Conservation (phyloP, 208 protist species). For the Trypanosoma boissoni region DNA sequence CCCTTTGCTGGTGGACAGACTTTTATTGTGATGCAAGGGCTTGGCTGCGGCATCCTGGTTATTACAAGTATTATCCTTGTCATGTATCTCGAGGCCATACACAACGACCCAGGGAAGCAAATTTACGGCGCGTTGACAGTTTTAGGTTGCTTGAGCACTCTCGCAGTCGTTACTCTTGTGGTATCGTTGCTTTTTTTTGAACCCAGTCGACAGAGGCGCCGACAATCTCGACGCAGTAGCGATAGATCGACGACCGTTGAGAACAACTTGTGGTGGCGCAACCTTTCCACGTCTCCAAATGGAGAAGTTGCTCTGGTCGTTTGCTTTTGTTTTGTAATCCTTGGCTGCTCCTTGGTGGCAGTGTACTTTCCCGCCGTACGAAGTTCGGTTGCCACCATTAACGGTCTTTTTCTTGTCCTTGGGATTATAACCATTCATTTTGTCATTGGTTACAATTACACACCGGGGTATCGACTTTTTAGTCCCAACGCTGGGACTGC, state of each 20-base stretch:
- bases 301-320: conserved; percentile 39
- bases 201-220: conserved; percentile 3
- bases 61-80: conserved; percentile 35
- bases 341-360: conserved; percentile 36
- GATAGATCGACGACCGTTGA: background rate
- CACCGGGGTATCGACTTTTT: conserved; percentile 25
- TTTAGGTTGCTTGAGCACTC: conserved; percentile 39
- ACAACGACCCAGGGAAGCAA: background rate
- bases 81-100: conserved; percentile 24
- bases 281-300: conserved; percentile 32
- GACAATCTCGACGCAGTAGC: background rate
- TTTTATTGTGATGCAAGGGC: conserved; percentile 69
- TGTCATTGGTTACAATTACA: conserved; percentile 17
- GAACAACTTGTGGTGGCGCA: conserved; percentile 21
- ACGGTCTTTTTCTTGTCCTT: conserved; percentile 23
- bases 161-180: conserved; percentile 48
- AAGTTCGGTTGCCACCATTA: conserved; percentile 28
- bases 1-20: conserved; percentile 59
- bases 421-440: conserved; percentile 29
- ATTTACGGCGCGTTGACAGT: conserved; percentile 60
- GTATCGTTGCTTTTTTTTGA: conserved; percentile 65
- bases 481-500: conserved; percentile 25
- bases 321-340: conserved; percentile 29
- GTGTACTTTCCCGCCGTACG: conserved; percentile 38
- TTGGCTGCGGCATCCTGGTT: conserved; percentile 40